phyloP scores from a whole-genome alignment of 2,329 filamentous ascomycete genomes.

The Emericellopsis cladophorae region DNA sequence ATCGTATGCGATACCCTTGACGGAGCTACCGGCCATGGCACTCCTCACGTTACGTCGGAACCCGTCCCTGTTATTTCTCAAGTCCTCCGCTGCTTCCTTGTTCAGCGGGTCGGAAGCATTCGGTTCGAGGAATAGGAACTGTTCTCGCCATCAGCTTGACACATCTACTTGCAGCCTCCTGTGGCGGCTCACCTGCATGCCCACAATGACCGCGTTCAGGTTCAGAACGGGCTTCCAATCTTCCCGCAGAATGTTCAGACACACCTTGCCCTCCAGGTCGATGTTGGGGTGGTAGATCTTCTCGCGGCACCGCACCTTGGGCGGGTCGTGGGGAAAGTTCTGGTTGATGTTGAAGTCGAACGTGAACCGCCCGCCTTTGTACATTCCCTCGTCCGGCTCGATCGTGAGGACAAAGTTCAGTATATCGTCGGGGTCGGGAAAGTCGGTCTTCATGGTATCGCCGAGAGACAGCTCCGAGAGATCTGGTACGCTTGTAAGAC shows the following conservation, averaged over 20 bases:
- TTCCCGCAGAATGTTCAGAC: conserved; percentile 90
- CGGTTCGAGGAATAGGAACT: conserved; percentile 96
- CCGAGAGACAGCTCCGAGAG: conserved; percentile 70
- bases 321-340: conserved; percentile 93
- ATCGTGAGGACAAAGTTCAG: conserved; percentile 74
- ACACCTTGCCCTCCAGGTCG: conserved; percentile 94
- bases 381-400: conserved; percentile 75
- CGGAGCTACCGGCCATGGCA: conserved; percentile 68
- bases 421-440: conserved; percentile 74
- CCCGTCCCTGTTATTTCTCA: conserved; percentile 70
- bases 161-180: too few species aligned
- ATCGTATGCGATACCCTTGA: conserved; percentile 66
- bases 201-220: conserved; percentile 90
- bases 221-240: conserved; percentile 99
- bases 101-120: conserved; percentile 97
- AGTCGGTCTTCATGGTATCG: conserved; percentile 68
- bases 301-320: conserved; percentile 92
- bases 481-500: conserved; percentile 34
- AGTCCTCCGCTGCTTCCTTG: conserved; percentile 91
- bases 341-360: conserved; percentile 90
- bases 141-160: conserved; percentile 4
- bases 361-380: conserved; percentile 76
- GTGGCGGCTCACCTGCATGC: conserved; percentile 54
- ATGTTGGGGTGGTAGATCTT: conserved; percentile 99
- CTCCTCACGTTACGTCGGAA: conserved; percentile 86